Percentiles rank a stretch among this genome's conserved stretches.
phyloP scores from a whole-genome alignment of 1,284 basidiomycete species.

The Flammula alnicola region DNA sequence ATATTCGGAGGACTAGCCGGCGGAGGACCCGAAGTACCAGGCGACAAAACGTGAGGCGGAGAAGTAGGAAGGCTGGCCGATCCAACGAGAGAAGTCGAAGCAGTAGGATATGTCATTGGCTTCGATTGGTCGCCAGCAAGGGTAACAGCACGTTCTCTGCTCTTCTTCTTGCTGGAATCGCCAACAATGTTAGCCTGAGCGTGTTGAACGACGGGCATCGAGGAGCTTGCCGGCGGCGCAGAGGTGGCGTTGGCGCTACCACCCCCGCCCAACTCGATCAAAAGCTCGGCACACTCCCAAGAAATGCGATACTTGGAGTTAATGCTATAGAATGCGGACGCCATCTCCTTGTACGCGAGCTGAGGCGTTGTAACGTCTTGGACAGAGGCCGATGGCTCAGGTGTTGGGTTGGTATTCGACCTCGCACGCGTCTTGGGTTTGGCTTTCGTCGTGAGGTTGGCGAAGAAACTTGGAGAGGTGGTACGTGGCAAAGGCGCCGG shows the following conservation, averaged over 20 bases:
- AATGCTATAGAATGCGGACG: constrained; percentile 42
- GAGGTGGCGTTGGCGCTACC: constrained; percentile 9
- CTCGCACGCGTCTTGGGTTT: constrained; percentile 37
- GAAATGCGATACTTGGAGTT: constrained; percentile 60
- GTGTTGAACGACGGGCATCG: constrained; percentile 33
- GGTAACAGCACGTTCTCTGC: constrained; percentile 71
- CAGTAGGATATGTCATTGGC: constrained; percentile 10
- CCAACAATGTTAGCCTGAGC: constrained; percentile 31
- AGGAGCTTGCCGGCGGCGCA: constrained; percentile 41
- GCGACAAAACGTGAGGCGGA: neutral
- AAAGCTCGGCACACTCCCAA: constrained; percentile 88
- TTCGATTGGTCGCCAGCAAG: constrained; percentile 49
- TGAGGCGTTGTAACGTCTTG: constrained; percentile 38
- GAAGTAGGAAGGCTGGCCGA: neutral
- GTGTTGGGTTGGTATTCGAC: constrained; percentile 35
- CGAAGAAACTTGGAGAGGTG: constrained; percentile 40
- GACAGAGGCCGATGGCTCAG: constrained; percentile 44
- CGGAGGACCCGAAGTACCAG: neutral
- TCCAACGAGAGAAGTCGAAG: neutral
- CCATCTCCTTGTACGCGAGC: constrained; percentile 40
- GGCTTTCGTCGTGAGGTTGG: constrained; percentile 18
- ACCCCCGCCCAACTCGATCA: constrained; percentile 80
- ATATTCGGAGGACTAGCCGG: constrained; percentile 35
- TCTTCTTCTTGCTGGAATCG: constrained; percentile 36
- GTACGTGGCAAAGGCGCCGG: constrained; percentile 45